Percentiles rank a stretch among this genome's conserved stretches.
Conservation (phyloP, 75 land plant species). For the Pinus taeda region DNA sequence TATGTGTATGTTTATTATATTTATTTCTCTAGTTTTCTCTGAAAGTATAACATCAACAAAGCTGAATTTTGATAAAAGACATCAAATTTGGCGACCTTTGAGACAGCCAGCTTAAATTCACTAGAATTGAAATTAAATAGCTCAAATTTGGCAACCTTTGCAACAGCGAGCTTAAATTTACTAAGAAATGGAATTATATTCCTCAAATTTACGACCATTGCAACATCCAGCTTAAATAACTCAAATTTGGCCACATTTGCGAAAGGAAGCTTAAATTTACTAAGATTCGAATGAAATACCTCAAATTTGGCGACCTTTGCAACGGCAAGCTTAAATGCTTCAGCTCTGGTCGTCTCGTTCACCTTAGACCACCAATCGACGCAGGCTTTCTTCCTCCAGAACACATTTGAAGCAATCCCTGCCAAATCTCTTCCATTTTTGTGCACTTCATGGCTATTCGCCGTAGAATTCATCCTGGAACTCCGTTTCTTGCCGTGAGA, state of each 20-base stretch:
- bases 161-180: slow-evolving; percentile 27
- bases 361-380: slow-evolving; percentile 79
- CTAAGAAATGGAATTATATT: no score
- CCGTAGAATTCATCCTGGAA: background rate
- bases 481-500: slow-evolving; percentile 50
- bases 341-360: slow-evolving; percentile 32
- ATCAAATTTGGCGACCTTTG: background rate
- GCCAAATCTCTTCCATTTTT: slow-evolving; percentile 29
- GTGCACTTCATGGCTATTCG: slow-evolving; percentile 17
- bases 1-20: no score
- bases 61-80: background rate
- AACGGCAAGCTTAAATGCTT: slow-evolving; percentile 32
- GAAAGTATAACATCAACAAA: no score
- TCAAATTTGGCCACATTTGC: background rate
- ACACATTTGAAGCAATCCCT: slow-evolving; percentile 56
- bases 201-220: background rate
- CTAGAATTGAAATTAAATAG: slow-evolving; percentile 20
- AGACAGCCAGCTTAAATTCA: background rate
- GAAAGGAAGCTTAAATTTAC: background rate
- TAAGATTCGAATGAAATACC: slow-evolving; percentile 35
- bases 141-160: slow-evolving; percentile 62
- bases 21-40: no score
- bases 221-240: background rate
- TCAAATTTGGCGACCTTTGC: slow-evolving; percentile 57
- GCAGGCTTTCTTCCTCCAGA: slow-evolving; percentile 78